Percentiles rank a stretch among this genome's conserved stretches.
These are phyloP conservation scores for Polychaeton citri DNA, from an alignment of 2,329 filamentous ascomycete species.

Conservation along the genomic window DNA sequence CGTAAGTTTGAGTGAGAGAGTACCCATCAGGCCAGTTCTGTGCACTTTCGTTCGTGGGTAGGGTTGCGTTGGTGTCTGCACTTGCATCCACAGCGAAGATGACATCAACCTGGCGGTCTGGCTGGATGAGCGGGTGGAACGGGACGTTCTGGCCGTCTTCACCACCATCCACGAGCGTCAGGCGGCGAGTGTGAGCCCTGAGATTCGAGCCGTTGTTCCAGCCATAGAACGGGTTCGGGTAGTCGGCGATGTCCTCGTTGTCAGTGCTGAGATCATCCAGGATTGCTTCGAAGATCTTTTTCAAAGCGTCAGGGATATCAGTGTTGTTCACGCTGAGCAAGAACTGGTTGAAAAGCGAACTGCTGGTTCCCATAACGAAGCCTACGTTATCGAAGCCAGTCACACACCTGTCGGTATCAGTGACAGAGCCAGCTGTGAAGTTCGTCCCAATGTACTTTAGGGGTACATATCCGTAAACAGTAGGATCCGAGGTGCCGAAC, in stretches of 20 bases:
- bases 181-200: slow-evolving; percentile 37
- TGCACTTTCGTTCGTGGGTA: slow-evolving; percentile 16
- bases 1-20: slow-evolving; percentile 58
- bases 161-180: slow-evolving; percentile 68
- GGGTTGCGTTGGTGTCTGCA: slow-evolving; percentile 46
- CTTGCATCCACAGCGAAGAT: slow-evolving; percentile 72
- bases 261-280: slow-evolving; percentile 42
- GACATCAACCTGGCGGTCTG: slow-evolving; percentile 58
- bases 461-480: slow-evolving; percentile 57
- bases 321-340: slow-evolving; percentile 49
- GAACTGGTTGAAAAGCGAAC: slow-evolving; percentile 70
- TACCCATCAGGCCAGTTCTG: slow-evolving; percentile 67
- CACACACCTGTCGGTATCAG: slow-evolving; percentile 48
- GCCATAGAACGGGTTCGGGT: slow-evolving; percentile 63
- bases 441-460: slow-evolving; percentile 59
- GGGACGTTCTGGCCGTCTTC: slow-evolving; percentile 70
- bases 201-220: slow-evolving; percentile 49
- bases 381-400: slow-evolving; percentile 71
- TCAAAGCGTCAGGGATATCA: slow-evolving; percentile 32
- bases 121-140: slow-evolving; percentile 63
- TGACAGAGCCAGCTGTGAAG: slow-evolving; percentile 50
- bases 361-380: slow-evolving; percentile 76
- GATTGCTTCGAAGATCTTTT: slow-evolving; percentile 38
- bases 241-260: slow-evolving; percentile 62
- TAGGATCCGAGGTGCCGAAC: slow-evolving; percentile 64